A percentile compares a stretch with the other conserved stretches of the same genome.
phyloP scores from a whole-genome alignment of 768 basidiomycete species.

The Xerocomellus dryophilus region DNA sequence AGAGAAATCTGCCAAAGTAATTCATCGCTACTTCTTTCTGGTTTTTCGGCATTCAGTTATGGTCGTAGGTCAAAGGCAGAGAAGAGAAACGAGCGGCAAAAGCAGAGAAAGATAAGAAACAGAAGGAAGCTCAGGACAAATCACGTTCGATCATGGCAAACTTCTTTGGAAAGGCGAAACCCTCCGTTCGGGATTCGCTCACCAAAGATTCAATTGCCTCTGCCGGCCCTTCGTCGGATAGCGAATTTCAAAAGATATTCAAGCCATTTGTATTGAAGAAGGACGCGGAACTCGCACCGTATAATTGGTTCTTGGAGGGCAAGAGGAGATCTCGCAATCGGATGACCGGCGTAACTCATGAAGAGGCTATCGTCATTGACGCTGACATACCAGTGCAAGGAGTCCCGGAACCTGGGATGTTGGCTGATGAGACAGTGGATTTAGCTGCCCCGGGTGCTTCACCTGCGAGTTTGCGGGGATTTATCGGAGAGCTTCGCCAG shows the following conservation, averaged over 20 bases:
- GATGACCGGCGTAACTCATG: slow-evolving; percentile 25
- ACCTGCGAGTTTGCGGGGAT: slow-evolving; percentile 12
- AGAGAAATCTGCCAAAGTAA: slow-evolving; percentile 44
- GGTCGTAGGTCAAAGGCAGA: slow-evolving; percentile 60
- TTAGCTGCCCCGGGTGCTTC: not conserved
- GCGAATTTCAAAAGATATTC: slow-evolving; percentile 75
- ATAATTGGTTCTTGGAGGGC: slow-evolving; percentile 59
- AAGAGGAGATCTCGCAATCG: slow-evolving; percentile 25
- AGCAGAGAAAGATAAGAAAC: slow-evolving; percentile 68
- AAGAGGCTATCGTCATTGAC: slow-evolving; percentile 61
- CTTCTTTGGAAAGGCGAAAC: slow-evolving; percentile 70
- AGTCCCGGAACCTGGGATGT: slow-evolving; percentile 5
- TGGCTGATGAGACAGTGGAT: not conserved
- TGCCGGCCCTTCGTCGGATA: slow-evolving; percentile 38
- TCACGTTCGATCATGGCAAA: slow-evolving; percentile 72
- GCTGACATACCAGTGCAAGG: slow-evolving; percentile 28
- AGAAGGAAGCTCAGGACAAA: slow-evolving; percentile 65
- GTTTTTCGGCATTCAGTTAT: slow-evolving; percentile 3
- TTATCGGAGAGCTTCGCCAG: slow-evolving; percentile 33
- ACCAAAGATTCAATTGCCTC: slow-evolving; percentile 27
- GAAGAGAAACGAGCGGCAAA: slow-evolving; percentile 66
- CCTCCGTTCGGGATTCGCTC: slow-evolving; percentile 22
- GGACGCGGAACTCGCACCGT: slow-evolving; percentile 65
- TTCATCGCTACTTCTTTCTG: not conserved
- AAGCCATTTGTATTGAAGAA: slow-evolving; percentile 79